Base-by-base conservation (phyloP, 129 eudicot species). In the Scalesia atractyloides region DNA sequence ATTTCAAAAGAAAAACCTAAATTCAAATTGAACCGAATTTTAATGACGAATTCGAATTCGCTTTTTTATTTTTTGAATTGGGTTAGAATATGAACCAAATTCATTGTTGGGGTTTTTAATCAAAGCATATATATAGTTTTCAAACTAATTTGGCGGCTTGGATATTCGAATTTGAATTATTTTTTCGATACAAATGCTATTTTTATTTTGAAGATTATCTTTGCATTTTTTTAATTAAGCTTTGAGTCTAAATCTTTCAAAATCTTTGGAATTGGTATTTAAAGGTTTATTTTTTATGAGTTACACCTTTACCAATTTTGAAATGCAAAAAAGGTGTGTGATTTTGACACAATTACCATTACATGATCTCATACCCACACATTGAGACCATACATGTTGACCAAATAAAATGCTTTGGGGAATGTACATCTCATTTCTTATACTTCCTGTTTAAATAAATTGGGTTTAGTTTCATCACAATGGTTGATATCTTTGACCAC, bases 401-500 rank as follows among this genome's bases (percentile, higher is more conserved):
- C 60, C 77, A 62, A 17, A 62, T 16, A 62, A 63, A 70, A 70
- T 70, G 76, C 49, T 78, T 62, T 78, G 16, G 72, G 76, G 66
- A 70, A 78, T 78, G 67, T 70, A 70, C 65, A 63, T 51, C 16
- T 43, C 73, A 61, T 70, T 36, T 61, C 68, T 66, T 65, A 7
- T 54, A 15, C 24, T 63, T 39, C 56, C 58, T 54, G 53, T 52
- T 51, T 53, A 75, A 51, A 62, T 77, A 65, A 19, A 61, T 70
- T 69, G 48, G 49, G 65, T 39, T 67, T 56, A 10, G 22, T 70
- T 72, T 58, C 20, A 19, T 48, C 49, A 63, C 17, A 75, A 51
- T 65, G 73, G 67, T 67, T 10, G 65, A 66, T 75, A 12, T 57
- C 51, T 78, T 71, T 78, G 82, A 78, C 82, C 77, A 71, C 77